phyloP scores from a whole-genome alignment of 1,139 yeast genomes.

The Arxiozyma bovina region DNA sequence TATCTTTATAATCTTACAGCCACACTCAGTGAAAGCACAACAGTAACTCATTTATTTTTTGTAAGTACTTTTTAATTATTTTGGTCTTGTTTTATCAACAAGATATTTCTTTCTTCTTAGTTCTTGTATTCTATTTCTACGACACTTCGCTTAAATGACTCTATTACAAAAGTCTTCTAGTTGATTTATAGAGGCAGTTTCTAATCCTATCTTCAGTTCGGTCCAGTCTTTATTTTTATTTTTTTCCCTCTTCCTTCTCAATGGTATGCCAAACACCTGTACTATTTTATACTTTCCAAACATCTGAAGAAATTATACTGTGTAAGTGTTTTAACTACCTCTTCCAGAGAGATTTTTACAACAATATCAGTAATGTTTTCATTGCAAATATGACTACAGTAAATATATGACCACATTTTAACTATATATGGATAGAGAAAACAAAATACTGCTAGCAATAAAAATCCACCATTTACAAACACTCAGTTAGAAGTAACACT shows the following conservation, averaged over 20 bases:
- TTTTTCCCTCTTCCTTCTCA: too few relatives aligned
- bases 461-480: not conserved
- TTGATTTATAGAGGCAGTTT: too few relatives aligned
- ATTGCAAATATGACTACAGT: not conserved
- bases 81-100: not conserved
- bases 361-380: too few relatives aligned
- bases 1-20: slow-evolving; percentile 15
- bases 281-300: not conserved
- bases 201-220: too few relatives aligned
- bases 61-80: not conserved
- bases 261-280: too few relatives aligned
- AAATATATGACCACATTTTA: not conserved
- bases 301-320: not conserved
- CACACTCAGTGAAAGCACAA: slow-evolving; percentile 24
- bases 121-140: too few relatives aligned
- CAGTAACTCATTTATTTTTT: slow-evolving; percentile 1
- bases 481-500: not conserved
- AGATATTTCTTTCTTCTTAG: not conserved
- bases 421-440: not conserved
- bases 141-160: too few relatives aligned
- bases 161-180: too few relatives aligned
- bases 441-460: too few relatives aligned
- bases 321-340: not conserved
- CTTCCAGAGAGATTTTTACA: too few relatives aligned
- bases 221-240: too few relatives aligned